These are phyloP conservation scores for Caryopteris hybrid DNA, from an alignment of 305 asterid genomes.

Conservation along the genomic window DNA sequence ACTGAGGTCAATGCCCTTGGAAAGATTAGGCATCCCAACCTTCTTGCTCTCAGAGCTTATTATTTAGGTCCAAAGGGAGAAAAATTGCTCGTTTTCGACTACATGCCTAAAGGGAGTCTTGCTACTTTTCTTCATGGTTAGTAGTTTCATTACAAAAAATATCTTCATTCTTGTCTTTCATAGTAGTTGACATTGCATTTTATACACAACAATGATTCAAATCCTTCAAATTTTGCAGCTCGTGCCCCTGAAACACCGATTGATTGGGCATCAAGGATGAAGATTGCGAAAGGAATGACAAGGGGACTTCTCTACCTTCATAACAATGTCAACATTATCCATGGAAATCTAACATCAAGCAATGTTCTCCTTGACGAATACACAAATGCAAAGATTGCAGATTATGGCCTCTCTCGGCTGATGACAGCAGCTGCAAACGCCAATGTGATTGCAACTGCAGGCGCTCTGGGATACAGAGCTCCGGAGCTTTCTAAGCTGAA, in stretches of 20 bases:
- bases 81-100: conserved; percentile 89
- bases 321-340: conserved; percentile 56
- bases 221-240: conserved; percentile 34
- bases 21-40: conserved; percentile 81
- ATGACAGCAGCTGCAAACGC: conserved; percentile 91
- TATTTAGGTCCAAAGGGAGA: conserved; percentile 95
- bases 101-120: conserved; percentile 83
- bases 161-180: no score
- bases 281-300: conserved; percentile 74
- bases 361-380: conserved; percentile 77
- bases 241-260: conserved; percentile 70
- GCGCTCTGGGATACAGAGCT: conserved; percentile 90
- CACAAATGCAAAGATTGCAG: conserved; percentile 61
- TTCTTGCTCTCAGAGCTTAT: conserved; percentile 83
- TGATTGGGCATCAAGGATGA: conserved; percentile 81
- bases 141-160: background rate
- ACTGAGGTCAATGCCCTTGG: conserved; percentile 72
- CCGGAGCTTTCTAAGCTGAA: conserved; percentile 93
- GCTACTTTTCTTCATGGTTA: conserved; percentile 87
- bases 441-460: conserved; percentile 84
- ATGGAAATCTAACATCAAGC: conserved; percentile 91
- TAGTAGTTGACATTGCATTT: no score
- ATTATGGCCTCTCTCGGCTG: conserved; percentile 74
- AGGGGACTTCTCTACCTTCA: conserved; percentile 83
- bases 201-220: no score